These are phyloP conservation scores for Aspergillus sp. DNA, from an alignment of 2,329 filamentous ascomycete species.

Conservation along the genomic window DNA sequence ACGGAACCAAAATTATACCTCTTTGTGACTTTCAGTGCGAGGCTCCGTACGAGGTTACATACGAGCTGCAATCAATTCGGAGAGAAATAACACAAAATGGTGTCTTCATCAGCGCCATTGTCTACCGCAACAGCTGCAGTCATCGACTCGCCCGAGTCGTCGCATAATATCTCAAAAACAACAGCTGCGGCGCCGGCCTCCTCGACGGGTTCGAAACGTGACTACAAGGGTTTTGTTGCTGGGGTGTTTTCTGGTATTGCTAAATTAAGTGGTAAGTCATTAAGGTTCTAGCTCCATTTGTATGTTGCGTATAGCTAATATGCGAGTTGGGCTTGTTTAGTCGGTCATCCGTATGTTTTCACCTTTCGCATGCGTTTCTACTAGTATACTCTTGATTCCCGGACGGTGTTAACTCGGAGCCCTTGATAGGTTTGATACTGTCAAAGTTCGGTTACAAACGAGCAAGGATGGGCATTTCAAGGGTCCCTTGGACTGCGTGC, in stretches of 20 bases:
- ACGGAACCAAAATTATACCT: constrained; percentile 13
- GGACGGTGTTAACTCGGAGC: not conserved
- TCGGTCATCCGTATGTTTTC: constrained; percentile 62
- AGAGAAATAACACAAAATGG: constrained; percentile 22
- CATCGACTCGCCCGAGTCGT: constrained; percentile 11
- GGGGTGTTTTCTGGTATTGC: constrained; percentile 95
- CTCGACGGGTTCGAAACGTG: constrained; percentile 41
- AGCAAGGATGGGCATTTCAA: constrained; percentile 76
- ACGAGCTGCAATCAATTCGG: too few species aligned
- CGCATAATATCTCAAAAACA: constrained; percentile 10
- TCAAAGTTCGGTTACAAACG: constrained; percentile 95
- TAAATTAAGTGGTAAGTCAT: constrained; percentile 74
- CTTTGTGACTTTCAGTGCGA: not conserved
- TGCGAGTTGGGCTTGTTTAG: constrained; percentile 35
- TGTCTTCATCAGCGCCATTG: constrained; percentile 25
- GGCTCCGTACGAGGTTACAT: not conserved
- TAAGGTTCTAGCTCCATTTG: not conserved
- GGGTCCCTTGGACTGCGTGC: constrained; percentile 82
- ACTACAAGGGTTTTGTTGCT: constrained; percentile 95
- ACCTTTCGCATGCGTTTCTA: not conserved
- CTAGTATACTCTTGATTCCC: not conserved
- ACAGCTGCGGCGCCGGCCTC: constrained; percentile 8
- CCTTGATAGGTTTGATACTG: constrained; percentile 78
- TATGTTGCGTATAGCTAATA: constrained; percentile 4
- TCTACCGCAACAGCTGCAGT: constrained; percentile 9